Conservation (phyloP, 1,139 yeast genomes). For the Geotrichum europaeum region DNA sequence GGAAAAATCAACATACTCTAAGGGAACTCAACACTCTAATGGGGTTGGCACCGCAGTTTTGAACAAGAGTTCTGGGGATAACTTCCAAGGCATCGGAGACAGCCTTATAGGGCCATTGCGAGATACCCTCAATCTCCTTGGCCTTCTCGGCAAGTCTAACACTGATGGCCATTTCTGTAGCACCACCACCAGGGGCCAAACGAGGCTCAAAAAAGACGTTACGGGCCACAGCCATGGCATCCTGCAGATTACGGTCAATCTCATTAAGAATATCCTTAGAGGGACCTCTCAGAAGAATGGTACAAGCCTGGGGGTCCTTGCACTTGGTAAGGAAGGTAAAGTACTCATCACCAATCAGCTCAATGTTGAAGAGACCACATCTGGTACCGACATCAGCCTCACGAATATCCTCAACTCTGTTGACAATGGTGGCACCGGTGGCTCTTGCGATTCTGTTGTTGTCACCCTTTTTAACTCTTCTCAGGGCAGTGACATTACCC, state of each 20-base stretch:
- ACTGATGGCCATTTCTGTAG: slow-evolving; percentile 97
- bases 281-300: slow-evolving; percentile 88
- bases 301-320: slow-evolving; percentile 85
- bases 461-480: slow-evolving; percentile 94
- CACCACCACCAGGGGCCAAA: slow-evolving; percentile 98
- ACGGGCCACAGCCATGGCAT: slow-evolving; percentile 97
- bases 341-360: slow-evolving; percentile 95
- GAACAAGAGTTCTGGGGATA: slow-evolving; percentile 92
- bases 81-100: slow-evolving; percentile 99
- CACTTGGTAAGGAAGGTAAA: slow-evolving; percentile 82
- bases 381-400: slow-evolving; percentile 82
- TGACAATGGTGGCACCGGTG: slow-evolving; percentile 95
- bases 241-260: slow-evolving; percentile 94
- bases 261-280: slow-evolving; percentile 95
- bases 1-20: slow-evolving; percentile 38
- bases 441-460: slow-evolving; percentile 96
- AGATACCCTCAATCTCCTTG: slow-evolving; percentile 86
- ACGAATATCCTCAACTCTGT: slow-evolving; percentile 88
- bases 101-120: slow-evolving; percentile 98
- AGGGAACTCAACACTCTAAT: slow-evolving; percentile 82
- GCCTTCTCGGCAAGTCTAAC: slow-evolving; percentile 87
- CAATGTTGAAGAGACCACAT: slow-evolving; percentile 90
- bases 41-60: slow-evolving; percentile 97
- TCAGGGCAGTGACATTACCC: slow-evolving; percentile 86
- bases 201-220: slow-evolving; percentile 94